Conservation (phyloP, 805 yeast genomes). For the Priceomyces carsonii region DNA sequence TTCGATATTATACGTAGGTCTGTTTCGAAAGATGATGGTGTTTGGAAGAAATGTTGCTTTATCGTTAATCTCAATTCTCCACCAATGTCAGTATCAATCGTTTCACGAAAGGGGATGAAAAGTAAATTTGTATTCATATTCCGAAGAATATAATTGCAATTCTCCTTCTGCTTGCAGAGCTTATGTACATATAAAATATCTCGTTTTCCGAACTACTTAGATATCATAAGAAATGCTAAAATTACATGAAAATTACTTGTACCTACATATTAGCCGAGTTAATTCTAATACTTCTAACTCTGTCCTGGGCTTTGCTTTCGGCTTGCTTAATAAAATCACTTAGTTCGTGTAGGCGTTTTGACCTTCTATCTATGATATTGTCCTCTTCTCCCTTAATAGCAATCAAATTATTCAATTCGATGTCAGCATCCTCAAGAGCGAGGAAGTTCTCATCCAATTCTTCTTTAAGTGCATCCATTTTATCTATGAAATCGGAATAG, state of each 20-base stretch:
- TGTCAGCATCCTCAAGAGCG: conserved; percentile 14
- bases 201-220: no score
- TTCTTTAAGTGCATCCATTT: conserved; percentile 7
- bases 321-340: conserved; percentile 22
- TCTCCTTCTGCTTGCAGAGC: no score
- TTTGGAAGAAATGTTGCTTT: conserved; percentile 44
- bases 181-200: no score
- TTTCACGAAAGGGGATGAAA: conserved; percentile 51
- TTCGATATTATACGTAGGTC: conserved; percentile 37
- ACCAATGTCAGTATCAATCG: conserved; percentile 43
- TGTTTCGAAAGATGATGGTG: conserved; percentile 30
- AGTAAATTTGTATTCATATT: conserved; percentile 43
- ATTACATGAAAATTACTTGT: no score
- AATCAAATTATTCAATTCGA: conserved; percentile 13
- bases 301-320: conserved; percentile 13
- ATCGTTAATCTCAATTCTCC: conserved; percentile 44
- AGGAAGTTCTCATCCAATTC: conserved; percentile 10
- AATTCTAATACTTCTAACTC: conserved; percentile 4
- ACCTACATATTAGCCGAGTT: neutral
- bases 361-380: conserved; percentile 16
- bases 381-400: conserved; percentile 18
- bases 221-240: no score
- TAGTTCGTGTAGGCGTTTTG: conserved; percentile 19
- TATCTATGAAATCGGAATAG: conserved; percentile 2
- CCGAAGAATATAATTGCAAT: no score